Base-by-base conservation (phyloP, 768 basidiomycete species). In the Phanerodontia chrysosporium region DNA sequence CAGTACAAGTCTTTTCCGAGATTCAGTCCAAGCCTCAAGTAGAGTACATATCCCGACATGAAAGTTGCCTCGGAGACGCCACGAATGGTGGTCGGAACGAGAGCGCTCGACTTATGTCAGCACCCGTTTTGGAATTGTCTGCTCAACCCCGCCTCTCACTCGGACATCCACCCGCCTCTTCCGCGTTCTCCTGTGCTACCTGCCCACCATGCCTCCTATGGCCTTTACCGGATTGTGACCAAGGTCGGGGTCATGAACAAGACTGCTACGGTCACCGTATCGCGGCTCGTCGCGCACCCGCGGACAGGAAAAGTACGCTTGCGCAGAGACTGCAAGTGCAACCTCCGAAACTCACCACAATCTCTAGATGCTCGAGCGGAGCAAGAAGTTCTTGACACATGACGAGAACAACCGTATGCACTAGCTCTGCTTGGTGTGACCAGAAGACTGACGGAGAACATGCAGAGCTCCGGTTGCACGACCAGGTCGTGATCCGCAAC, bases 201-300 rank as follows among this genome's bases (percentile, higher is more conserved):
- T 27, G 54, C 52, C 61, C 66, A 70, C 62, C 8, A 92, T 92
- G 90, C 86, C 89, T 35, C 90, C 91, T 27, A 86, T 92, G 83
- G 74, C 84, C 16, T 81, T 93, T 63, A 78, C 78, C 24, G 91
- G 91, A 66, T 84, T 39, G 92, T 93, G 21, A 87, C 89, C 30
- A 92, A 90, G 71, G 87, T 82, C 22, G 90, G 92, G 9, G 83
- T 78, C 64, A 93, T 93, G 90, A 78, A 85, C 56, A 92, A 92
- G 70, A 93, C 91, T 0, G 91, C 81, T 14, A 93, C 92, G 0
- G 90, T 93, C 49, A 86, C 88, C 0, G 90, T 93, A 8, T 84
- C 87, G 24, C 82, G 91, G 58, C 83, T 79, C 76, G 78, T 88
- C 39, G 72, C 83, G n/a, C 90, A 93, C 67, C 81, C 82, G 60